Evolutionary conservation across 192 early-diverging fungal genomes (phyloP).

Genomic region (Rhizophlyctis rosea): DNA sequence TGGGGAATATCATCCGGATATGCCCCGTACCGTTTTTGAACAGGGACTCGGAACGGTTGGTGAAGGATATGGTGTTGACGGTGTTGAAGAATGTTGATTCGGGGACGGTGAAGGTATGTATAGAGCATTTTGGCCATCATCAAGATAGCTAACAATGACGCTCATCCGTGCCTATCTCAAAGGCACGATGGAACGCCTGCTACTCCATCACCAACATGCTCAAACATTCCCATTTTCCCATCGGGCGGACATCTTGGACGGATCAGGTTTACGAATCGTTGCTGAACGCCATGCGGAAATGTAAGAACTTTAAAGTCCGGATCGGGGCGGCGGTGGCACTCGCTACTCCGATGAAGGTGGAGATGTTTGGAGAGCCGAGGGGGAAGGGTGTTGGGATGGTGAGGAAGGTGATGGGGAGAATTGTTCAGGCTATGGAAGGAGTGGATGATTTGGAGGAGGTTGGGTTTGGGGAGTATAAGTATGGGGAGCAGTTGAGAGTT

Average conservation of each 20-base stretch:
- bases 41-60: constrained; percentile 38
- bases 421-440: constrained; percentile 11
- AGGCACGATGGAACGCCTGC: constrained; percentile 80
- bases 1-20: constrained; percentile 62
- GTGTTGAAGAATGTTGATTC: constrained; percentile 61
- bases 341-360: not conserved
- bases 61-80: constrained; percentile 42
- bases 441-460: constrained; percentile 30
- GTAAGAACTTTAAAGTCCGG: constrained; percentile 77
- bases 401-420: constrained; percentile 4
- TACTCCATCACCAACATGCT: constrained; percentile 67
- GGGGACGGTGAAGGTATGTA: constrained; percentile 59
- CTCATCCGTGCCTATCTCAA: not conserved
- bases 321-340: constrained; percentile 59
- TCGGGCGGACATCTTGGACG: constrained; percentile 53
- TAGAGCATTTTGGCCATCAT: not conserved
- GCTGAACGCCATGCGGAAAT: constrained; percentile 43
- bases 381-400: not conserved
- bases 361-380: not conserved
- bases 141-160: not conserved
- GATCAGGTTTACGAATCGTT: constrained; percentile 51
- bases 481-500: constrained; percentile 24
- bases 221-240: constrained; percentile 48
- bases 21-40: constrained; percentile 45
- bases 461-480: constrained; percentile 40